Conservation (phyloP, 768 basidiomycete genomes). For the Lentinula sp. region DNA sequence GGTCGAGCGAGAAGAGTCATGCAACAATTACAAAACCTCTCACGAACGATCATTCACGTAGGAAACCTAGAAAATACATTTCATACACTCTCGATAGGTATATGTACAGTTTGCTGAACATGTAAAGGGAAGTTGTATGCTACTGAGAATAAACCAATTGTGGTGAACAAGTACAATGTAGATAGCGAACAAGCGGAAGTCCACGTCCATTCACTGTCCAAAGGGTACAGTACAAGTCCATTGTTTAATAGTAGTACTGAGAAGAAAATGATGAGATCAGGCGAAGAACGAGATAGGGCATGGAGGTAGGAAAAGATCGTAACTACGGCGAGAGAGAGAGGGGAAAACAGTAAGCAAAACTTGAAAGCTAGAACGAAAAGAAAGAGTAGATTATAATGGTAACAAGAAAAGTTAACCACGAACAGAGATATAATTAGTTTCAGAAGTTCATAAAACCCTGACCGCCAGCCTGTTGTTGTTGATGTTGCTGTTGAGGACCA, state of each 20-base stretch:
- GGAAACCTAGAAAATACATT: neutral
- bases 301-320: neutral
- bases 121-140: slow-evolving; percentile 3
- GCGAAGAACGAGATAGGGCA: slow-evolving; percentile 13
- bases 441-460: slow-evolving; percentile 41
- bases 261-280: slow-evolving; percentile 5
- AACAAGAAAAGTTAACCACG: neutral
- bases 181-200: slow-evolving; percentile 41
- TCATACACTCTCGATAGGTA: neutral
- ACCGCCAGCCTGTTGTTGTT: slow-evolving; percentile 19
- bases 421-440: slow-evolving; percentile 10
- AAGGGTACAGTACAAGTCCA: slow-evolving; percentile 10
- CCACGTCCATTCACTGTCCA: slow-evolving; percentile 55
- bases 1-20: slow-evolving; percentile 1
- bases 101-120: neutral
- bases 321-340: neutral
- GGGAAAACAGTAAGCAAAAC: neutral
- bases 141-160: slow-evolving; percentile 4
- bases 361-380: neutral
- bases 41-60: too few relatives aligned
- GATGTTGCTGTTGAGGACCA: neutral
- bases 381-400: neutral
- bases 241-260: neutral
- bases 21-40: neutral
- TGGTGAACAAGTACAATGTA: slow-evolving; percentile 43